phyloP scores from a whole-genome alignment of 768 basidiomycete species.

The Austroboletus eburneus region DNA sequence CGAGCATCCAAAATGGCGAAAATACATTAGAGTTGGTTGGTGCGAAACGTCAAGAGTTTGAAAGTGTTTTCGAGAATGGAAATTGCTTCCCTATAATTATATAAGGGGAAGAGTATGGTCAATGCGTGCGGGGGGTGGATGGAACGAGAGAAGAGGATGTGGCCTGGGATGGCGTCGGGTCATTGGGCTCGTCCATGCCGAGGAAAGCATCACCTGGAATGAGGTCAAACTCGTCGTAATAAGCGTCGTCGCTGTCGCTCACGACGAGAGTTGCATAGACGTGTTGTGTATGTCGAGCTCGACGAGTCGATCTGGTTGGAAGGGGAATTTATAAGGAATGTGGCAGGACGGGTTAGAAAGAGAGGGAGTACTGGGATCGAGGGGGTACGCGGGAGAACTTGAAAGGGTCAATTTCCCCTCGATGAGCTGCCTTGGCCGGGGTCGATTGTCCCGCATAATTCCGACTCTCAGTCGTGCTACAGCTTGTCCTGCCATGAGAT shows the following conservation, averaged over 20 bases:
- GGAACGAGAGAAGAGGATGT: no score
- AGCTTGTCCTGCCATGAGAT: slow-evolving; percentile 85
- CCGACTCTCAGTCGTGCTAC: no score
- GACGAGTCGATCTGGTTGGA: no score
- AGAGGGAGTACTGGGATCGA: no score
- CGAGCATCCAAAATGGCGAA: slow-evolving; percentile 70
- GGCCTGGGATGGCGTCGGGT: no score
- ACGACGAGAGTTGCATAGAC: slow-evolving; percentile 19
- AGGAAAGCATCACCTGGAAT: slow-evolving; percentile 18
- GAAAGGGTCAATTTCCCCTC: no score
- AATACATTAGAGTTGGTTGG: slow-evolving; percentile 85
- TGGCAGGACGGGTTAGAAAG: no score
- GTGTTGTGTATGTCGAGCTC: slow-evolving; percentile 21
- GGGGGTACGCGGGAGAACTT: no score
- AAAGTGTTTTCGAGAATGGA: slow-evolving; percentile 44
- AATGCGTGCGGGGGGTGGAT: slow-evolving; percentile 20
- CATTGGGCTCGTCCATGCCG: slow-evolving; percentile 8
- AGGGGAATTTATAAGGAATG: no score
- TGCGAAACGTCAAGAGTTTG: slow-evolving; percentile 62
- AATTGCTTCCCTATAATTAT: slow-evolving; percentile 30
- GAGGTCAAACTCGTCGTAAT: slow-evolving; percentile 45
- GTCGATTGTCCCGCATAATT: no score
- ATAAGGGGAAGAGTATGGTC: slow-evolving; percentile 32
- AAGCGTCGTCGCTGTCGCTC: slow-evolving; percentile 41
- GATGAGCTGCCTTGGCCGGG: no score